Evolutionary conservation across 768 basidiomycete species (phyloP).

Genomic region (Mycena amicta): DNA sequence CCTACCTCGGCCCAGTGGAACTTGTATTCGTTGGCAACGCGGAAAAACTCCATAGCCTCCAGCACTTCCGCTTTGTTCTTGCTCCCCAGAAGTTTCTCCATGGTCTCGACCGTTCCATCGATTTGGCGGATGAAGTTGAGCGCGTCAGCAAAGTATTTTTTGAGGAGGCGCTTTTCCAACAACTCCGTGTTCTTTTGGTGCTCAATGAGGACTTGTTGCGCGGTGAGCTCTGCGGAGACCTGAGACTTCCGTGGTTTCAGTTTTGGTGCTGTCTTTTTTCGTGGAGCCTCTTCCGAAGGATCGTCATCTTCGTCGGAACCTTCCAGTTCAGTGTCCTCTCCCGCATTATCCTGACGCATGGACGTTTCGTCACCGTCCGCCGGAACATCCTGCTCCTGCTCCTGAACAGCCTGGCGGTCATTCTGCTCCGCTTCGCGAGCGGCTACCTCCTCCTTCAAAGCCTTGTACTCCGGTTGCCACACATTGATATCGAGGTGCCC

Average conservation of each 20-base stretch:
- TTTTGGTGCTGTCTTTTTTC: conserved; percentile 46
- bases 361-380: conserved; percentile 1
- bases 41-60: conserved; percentile 90
- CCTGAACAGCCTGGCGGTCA: conserved; percentile 53
- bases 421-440: conserved; percentile 68
- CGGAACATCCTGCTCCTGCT: conserved; percentile 38
- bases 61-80: conserved; percentile 83
- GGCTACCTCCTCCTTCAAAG: conserved; percentile 62
- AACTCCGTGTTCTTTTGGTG: conserved; percentile 68
- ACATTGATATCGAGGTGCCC: conserved; percentile 71
- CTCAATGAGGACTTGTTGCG: conserved; percentile 73
- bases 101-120: conserved; percentile 65
- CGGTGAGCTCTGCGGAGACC: conserved; percentile 69
- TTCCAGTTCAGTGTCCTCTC: not conserved
- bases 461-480: conserved; percentile 75
- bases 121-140: conserved; percentile 73
- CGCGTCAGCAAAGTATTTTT: conserved; percentile 86
- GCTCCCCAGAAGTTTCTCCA: conserved; percentile 81
- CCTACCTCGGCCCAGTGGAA: conserved; percentile 76
- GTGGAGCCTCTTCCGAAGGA: conserved; percentile 45
- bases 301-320: conserved; percentile 14
- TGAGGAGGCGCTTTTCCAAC: conserved; percentile 68
- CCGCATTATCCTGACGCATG: not conserved
- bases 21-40: conserved; percentile 77
- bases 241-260: conserved; percentile 68